Evolutionary conservation across 2,329 filamentous ascomycete genomes (phyloP), one percentile per base, ranked within the genome.

Genomic region (Nemania sp.): DNA sequence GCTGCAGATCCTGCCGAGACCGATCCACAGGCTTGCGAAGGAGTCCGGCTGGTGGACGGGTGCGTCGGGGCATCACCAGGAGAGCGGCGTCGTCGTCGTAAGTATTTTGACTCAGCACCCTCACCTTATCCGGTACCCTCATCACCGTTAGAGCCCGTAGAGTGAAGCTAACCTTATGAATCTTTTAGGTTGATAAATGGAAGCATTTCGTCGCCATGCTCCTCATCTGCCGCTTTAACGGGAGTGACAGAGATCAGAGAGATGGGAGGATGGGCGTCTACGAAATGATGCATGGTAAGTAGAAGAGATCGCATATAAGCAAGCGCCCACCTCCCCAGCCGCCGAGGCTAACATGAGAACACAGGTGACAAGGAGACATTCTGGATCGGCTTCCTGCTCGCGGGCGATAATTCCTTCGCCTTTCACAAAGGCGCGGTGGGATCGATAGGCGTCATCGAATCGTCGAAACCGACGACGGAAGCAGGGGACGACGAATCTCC

Each of bases 371-470:
- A 81, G 62, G 79, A 81, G 61, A 81, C 78, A 1, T 81, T 80
- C 71, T 81, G 79, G 79, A 72, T 81, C 3, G 76, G 77, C n/a
- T 81, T 78, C 72, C 75, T 80, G 58, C 73, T 81, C 13, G 76
- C 74, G 17, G 78, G 76, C 4, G 77, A 79, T 56, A 62, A 70
- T 7, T 72, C 75, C 21, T 80, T 79, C 62, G 69, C 74, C 18
- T 81, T 80, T 69, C 77, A 80, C 63, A 68, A 72, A 37, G 78
- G 79, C 34, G 72, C 74, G 13, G 71, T 73, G 3, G 75, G 74
- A 9, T 71, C 68, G 39, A 74, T 77, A 60, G 75, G 75, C 15
- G 63, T 67, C 1, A 47, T 74, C 40, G 70, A 73, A 20, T 47
- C 61, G 1, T 39, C 51, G 2, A 59, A 46, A 9, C n/a, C 18